A percentile compares a stretch with the other conserved stretches of the same genome.
Evolutionary conservation across 2,329 filamentous ascomycete genomes (phyloP).

Genomic region (Hymenoscyphus occultus): DNA sequence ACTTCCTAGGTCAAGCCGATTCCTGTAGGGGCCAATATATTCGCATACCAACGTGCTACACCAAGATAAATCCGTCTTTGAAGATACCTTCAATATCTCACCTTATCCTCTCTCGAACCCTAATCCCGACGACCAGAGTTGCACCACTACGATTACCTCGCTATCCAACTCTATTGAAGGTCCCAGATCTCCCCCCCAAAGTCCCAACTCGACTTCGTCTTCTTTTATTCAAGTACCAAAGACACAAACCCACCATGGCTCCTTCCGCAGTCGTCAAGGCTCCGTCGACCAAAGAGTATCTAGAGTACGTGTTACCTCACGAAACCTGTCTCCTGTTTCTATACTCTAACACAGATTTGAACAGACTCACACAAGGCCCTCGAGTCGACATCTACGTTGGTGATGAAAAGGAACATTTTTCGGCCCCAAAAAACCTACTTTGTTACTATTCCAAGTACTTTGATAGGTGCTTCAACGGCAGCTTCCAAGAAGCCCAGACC

Average conservation of each 20-base stretch:
- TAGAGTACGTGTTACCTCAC: neutral
- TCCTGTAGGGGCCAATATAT: no score
- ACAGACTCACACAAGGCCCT: neutral
- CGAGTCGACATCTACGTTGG: conserved; percentile 3
- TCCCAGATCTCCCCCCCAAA: no score
- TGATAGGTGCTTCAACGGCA: conserved; percentile 17
- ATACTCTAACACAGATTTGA: neutral
- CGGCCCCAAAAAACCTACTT: conserved; percentile 12
- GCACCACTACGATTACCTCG: no score
- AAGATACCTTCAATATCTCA: no score
- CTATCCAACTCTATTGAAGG: no score
- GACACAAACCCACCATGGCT: neutral
- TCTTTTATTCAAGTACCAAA: neutral
- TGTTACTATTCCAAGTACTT: conserved; percentile 20
- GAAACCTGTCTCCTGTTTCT: neutral
- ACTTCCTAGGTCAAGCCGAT: no score
- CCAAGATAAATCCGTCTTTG: no score
- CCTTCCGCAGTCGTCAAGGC: neutral
- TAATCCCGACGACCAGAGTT: no score
- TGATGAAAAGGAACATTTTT: neutral
- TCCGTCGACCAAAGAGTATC: neutral
- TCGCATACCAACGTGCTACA: no score
- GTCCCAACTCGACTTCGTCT: no score
- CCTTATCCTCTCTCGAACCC: no score
- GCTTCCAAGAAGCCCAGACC: conserved; percentile 4